These are phyloP conservation scores for Lagenidium sp. DNA, from an alignment of 352 stramenopile genomes.

Conservation along the genomic window DNA sequence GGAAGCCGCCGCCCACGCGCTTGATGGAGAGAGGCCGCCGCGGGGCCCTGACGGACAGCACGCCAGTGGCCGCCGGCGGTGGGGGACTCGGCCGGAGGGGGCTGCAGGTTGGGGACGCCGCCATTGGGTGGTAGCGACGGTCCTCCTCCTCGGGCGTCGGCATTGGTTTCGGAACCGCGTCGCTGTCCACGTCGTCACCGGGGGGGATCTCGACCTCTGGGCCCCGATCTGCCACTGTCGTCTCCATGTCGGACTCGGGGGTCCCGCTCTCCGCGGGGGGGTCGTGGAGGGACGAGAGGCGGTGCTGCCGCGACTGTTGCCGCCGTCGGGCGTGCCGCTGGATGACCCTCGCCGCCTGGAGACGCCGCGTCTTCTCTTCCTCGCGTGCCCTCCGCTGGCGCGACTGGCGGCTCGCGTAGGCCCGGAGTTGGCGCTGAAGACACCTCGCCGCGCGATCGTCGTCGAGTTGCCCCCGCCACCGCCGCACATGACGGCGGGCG, in stretches of 20 bases:
- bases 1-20: conserved; percentile 48
- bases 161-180: too few species aligned
- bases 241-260: too few species aligned
- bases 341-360: conserved; percentile 29
- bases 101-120: too few species aligned
- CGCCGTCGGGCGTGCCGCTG: conserved; percentile 34
- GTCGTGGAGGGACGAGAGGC: conserved; percentile 2
- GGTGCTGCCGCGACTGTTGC: background rate
- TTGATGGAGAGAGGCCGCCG: conserved; percentile 9
- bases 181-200: too few species aligned
- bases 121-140: too few species aligned
- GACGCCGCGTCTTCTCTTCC: conserved; percentile 18
- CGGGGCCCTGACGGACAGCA: background rate
- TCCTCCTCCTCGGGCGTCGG: too few species aligned
- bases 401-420: conserved; percentile 11
- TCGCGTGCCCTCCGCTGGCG: conserved; percentile 12
- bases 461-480: conserved; percentile 2
- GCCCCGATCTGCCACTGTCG: too few species aligned
- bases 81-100: too few species aligned
- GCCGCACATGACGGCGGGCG: conserved; percentile 8
- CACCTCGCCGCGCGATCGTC: conserved; percentile 19
- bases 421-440: too few species aligned
- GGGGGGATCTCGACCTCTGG: too few species aligned
- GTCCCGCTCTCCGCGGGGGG: too few species aligned
- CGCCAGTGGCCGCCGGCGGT: too few species aligned